Conservation (phyloP, 78 protist genomes). For the Goniomonas avonlea region DNA sequence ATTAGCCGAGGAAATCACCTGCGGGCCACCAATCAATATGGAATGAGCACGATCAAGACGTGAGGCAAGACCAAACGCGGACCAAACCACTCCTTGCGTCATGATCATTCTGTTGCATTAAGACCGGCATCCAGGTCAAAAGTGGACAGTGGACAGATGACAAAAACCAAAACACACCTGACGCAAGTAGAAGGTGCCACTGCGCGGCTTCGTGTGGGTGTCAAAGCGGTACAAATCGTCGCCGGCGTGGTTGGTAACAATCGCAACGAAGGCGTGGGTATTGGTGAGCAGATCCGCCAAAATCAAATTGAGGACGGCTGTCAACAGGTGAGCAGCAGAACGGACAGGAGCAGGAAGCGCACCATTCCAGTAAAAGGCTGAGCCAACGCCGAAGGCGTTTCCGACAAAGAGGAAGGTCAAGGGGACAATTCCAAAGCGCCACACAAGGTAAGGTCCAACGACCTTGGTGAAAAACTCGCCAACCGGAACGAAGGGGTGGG, state of each 20-base stretch:
- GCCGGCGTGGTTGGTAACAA: constrained; percentile 38
- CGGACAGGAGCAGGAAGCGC: constrained; percentile 6
- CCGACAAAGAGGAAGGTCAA: constrained; percentile 1
- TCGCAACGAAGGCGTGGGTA: constrained; percentile 37
- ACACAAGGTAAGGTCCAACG: background rate
- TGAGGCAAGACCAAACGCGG: no score
- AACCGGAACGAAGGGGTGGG: no score
- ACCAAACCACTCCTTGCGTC: no score
- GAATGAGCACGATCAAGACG: no score
- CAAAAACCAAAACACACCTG: background rate
- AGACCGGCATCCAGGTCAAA: no score
- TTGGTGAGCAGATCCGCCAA: constrained; percentile 40
- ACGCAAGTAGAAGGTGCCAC: constrained; percentile 27
- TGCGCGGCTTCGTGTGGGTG: background rate
- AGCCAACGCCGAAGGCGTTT: background rate
- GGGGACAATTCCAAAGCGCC: constrained; percentile 9
- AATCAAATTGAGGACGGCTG: background rate
- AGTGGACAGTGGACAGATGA: background rate
- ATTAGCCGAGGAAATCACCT: constrained; percentile 23
- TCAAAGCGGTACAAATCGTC: constrained; percentile 29
- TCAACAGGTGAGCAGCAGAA: no score
- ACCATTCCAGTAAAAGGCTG: no score
- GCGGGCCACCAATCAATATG: no score
- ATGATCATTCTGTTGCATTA: no score
- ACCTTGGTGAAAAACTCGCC: constrained; percentile 7